A percentile compares a stretch with the other conserved stretches of the same genome.
Evolutionary conservation across 805 yeast genomes (phyloP).

Genomic region (Saturnispora ahearnii): DNA sequence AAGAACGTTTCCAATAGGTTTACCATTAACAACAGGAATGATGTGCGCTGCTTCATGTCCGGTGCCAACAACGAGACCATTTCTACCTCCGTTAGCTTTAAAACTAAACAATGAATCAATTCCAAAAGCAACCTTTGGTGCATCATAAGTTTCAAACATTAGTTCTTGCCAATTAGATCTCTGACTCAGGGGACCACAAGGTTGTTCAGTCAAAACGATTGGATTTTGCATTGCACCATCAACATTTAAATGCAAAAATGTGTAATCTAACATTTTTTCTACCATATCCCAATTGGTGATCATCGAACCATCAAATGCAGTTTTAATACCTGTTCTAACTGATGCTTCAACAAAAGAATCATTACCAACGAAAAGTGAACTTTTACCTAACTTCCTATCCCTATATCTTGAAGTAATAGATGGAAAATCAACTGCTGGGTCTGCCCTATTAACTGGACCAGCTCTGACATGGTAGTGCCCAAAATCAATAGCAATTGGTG

Average conservation of each 20-base stretch:
- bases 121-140: conserved; percentile 70
- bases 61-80: conserved; percentile 72
- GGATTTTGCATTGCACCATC: conserved; percentile 62
- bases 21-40: conserved; percentile 71
- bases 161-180: conserved; percentile 71
- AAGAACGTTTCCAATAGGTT: conserved; percentile 54
- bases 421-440: conserved; percentile 61
- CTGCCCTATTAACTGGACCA: conserved; percentile 41
- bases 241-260: conserved; percentile 73
- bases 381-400: conserved; percentile 59
- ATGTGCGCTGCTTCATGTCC: conserved; percentile 79
- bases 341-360: conserved; percentile 68
- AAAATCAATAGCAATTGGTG: conserved; percentile 83
- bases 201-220: conserved; percentile 66
- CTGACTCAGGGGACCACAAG: conserved; percentile 64
- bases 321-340: conserved; percentile 55
- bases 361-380: conserved; percentile 71
- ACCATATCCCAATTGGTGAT: conserved; percentile 89
- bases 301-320: conserved; percentile 82
- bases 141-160: conserved; percentile 73
- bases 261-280: conserved; percentile 75
- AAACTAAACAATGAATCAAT: conserved; percentile 76
- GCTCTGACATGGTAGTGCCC: conserved; percentile 57
- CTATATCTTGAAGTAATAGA: conserved; percentile 62
- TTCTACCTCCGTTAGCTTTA: conserved; percentile 47